Percentiles rank a stretch among this genome's conserved stretches.
phyloP scores from a whole-genome alignment of 345 rosid species.

The Eucalyptus grandis region DNA sequence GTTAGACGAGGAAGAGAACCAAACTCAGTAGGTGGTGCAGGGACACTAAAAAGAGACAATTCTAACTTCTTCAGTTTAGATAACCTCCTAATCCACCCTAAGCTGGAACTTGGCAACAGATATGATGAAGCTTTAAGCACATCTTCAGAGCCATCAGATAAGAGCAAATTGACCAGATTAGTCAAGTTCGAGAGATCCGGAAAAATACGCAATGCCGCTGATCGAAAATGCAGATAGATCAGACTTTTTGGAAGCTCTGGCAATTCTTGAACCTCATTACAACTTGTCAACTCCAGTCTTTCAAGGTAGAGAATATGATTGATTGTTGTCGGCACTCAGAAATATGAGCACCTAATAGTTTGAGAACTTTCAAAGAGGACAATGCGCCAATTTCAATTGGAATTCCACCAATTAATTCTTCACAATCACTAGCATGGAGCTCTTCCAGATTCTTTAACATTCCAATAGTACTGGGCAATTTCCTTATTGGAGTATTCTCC shows the following conservation, averaged over 20 bases:
- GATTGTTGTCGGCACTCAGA: neutral
- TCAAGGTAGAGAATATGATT: neutral
- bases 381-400: too few relatives aligned
- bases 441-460: too few relatives aligned
- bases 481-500: too few relatives aligned
- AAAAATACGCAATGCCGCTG: neutral
- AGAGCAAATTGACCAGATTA: neutral
- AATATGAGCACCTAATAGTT: neutral
- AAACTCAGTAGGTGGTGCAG: neutral
- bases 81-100: neutral
- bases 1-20: neutral
- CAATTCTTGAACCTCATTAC: neutral
- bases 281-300: neutral
- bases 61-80: neutral
- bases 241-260: neutral
- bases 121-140: neutral
- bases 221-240: neutral
- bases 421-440: too few relatives aligned
- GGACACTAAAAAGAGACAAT: neutral
- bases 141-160: neutral
- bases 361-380: too few relatives aligned
- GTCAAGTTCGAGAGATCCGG: neutral
- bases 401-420: too few relatives aligned
- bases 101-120: neutral
- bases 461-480: too few relatives aligned